Percentiles rank a stretch among this genome's conserved stretches.
These are phyloP conservation scores for Gastrolobium villosum DNA, from an alignment of 306 rosid genomes.

Conservation along the genomic window DNA sequence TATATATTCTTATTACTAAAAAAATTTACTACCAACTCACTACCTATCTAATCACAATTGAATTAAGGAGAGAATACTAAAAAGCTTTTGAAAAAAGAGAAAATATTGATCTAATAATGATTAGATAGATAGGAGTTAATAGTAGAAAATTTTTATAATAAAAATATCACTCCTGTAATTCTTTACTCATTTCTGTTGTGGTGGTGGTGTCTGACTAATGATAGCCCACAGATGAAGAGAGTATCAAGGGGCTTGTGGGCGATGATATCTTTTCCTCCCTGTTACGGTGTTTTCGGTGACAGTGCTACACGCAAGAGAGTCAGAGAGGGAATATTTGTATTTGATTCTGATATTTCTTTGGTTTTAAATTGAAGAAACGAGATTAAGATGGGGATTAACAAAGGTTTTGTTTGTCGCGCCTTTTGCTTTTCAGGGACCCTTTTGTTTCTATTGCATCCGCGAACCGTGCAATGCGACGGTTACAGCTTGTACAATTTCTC, in stretches of 20 bases:
- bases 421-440: background rate
- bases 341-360: background rate
- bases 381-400: slow-evolving; percentile 22
- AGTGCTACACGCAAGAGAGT: background rate
- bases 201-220: background rate
- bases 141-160: no score
- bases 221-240: background rate
- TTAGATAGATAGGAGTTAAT: no score
- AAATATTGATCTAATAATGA: no score
- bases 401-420: slow-evolving; percentile 21
- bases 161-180: no score
- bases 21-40: no score
- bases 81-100: no score
- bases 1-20: no score
- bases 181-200: background rate
- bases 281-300: background rate
- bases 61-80: no score
- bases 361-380: background rate
- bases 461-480: slow-evolving; percentile 50
- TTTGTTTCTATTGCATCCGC: slow-evolving; percentile 14
- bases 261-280: background rate
- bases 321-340: background rate
- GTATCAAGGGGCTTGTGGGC: slow-evolving; percentile 30
- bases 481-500: background rate
- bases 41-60: no score